Percentiles rank a stretch among this genome's conserved stretches.
These are phyloP conservation scores for Verticillium dahliae DNA, from an alignment of 2,329 filamentous ascomycete genomes.

Conservation along the genomic window DNA sequence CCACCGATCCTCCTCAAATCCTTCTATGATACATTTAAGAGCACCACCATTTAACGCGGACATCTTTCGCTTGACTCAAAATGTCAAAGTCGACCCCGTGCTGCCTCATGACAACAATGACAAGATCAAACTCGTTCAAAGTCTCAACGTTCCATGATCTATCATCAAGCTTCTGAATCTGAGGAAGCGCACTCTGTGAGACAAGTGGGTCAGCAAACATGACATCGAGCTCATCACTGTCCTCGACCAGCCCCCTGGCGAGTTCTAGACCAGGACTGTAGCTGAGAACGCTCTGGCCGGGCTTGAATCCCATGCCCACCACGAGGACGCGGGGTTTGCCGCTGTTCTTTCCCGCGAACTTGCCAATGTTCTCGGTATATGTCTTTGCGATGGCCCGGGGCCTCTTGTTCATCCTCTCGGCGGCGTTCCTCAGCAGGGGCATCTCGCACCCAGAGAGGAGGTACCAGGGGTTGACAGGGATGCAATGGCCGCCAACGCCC, in stretches of 20 bases:
- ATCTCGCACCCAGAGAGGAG: slow-evolving; percentile 39
- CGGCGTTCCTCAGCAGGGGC: slow-evolving; percentile 36
- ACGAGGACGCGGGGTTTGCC: slow-evolving; percentile 16
- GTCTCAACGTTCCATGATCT: slow-evolving; percentile 17
- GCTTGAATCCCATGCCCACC: slow-evolving; percentile 27
- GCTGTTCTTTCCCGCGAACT: background rate
- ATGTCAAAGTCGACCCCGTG: slow-evolving; percentile 19
- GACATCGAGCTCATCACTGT: slow-evolving; percentile 18
- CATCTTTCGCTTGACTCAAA: slow-evolving; percentile 13
- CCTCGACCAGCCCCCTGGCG: slow-evolving; percentile 12
- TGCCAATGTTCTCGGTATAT: background rate
- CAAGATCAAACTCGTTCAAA: slow-evolving; percentile 19
- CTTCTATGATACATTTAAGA: background rate
- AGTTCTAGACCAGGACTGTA: slow-evolving; percentile 24
- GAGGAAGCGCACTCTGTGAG: slow-evolving; percentile 17
- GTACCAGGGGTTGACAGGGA: slow-evolving; percentile 49
- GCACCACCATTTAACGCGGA: slow-evolving; percentile 31
- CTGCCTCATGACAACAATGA: slow-evolving; percentile 23
- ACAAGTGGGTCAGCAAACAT: slow-evolving; percentile 23
- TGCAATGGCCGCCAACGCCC: slow-evolving; percentile 50
- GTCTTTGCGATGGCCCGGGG: slow-evolving; percentile 28
- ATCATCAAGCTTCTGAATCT: slow-evolving; percentile 19
- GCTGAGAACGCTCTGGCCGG: slow-evolving; percentile 23
- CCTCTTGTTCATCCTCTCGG: slow-evolving; percentile 34
- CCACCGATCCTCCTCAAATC: no score